A percentile compares a stretch with the other conserved stretches of the same genome.
Conservation (phyloP, 2,329 filamentous ascomycete genomes). For the Ilyonectria sp. region DNA sequence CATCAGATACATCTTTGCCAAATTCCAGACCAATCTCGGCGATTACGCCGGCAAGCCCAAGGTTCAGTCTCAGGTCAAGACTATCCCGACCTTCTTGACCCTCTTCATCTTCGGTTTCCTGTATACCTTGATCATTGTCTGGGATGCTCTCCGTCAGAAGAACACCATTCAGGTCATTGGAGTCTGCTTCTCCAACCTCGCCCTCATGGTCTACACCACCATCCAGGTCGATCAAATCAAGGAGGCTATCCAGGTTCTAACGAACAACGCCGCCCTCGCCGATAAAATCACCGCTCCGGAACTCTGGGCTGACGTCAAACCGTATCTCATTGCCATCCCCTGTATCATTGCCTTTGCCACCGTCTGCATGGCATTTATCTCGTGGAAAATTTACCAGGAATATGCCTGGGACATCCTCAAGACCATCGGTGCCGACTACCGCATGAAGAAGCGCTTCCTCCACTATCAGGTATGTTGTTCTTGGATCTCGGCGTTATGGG, state of each 20-base stretch:
- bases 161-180: slow-evolving; percentile 99
- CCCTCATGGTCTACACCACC: slow-evolving; percentile 91
- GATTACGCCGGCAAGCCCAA: slow-evolving; percentile 56
- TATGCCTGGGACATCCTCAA: slow-evolving; percentile 99
- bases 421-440: slow-evolving; percentile 96
- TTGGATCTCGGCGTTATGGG: not conserved
- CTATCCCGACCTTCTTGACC: slow-evolving; percentile 95
- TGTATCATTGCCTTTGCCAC: slow-evolving; percentile 85
- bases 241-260: slow-evolving; percentile 76
- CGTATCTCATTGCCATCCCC: slow-evolving; percentile 88
- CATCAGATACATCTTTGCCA: slow-evolving; percentile 87
- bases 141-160: slow-evolving; percentile 93
- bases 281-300: slow-evolving; percentile 48
- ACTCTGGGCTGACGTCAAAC: slow-evolving; percentile 80
- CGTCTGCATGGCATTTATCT: slow-evolving; percentile 79
- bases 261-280: slow-evolving; percentile 60
- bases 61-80: slow-evolving; percentile 70
- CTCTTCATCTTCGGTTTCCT: slow-evolving; percentile 98
- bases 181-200: slow-evolving; percentile 91
- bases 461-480: slow-evolving; percentile 84
- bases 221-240: slow-evolving; percentile 94
- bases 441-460: slow-evolving; percentile 96
- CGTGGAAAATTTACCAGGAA: slow-evolving; percentile 98
- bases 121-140: slow-evolving; percentile 90
- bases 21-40: slow-evolving; percentile 79